Evolutionary conservation across 2,329 filamentous ascomycete species (phyloP).

Genomic region (Aspergillus sp.): DNA sequence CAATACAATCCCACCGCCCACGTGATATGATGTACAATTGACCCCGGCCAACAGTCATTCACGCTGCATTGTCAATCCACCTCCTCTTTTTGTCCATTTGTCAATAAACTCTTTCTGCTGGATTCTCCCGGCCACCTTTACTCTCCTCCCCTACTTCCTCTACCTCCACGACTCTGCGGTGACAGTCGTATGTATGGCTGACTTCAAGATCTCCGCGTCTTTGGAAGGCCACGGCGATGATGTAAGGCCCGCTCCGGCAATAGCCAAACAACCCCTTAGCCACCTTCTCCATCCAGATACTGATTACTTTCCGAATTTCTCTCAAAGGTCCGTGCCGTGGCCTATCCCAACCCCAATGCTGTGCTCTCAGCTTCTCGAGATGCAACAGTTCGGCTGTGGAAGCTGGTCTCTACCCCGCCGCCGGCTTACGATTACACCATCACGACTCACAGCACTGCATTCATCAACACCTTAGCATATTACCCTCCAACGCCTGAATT

Average conservation of each 20-base stretch:
- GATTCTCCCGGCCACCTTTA: not conserved
- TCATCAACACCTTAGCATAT: conserved; percentile 79
- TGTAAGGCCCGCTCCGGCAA: conserved; percentile 50
- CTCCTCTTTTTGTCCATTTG: not conserved
- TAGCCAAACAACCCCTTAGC: conserved; percentile 1
- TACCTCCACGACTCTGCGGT: not conserved
- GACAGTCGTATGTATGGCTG: conserved; percentile 52
- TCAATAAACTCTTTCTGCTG: not conserved
- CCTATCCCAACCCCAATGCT: conserved; percentile 64
- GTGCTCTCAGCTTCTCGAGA: conserved; percentile 86
- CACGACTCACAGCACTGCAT: conserved; percentile 70
- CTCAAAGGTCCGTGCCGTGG: conserved; percentile 73
- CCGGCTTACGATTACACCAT: conserved; percentile 72
- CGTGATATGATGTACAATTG: conserved; percentile 25
- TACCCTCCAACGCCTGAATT: conserved; percentile 61
- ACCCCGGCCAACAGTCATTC: not conserved
- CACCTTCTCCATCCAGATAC: conserved; percentile 13
- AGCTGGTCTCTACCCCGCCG: conserved; percentile 57
- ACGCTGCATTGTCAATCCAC: not conserved
- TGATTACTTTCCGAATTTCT: conserved; percentile 56
- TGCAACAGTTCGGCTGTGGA: conserved; percentile 83
- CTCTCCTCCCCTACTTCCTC: conserved; percentile 1
- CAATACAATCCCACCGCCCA: conserved; percentile 25
- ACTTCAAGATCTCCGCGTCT: conserved; percentile 90
- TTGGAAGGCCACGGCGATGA: conserved; percentile 87